Conservation (phyloP, 192 early-diverging fungal species). For the Physocladia obscura region DNA sequence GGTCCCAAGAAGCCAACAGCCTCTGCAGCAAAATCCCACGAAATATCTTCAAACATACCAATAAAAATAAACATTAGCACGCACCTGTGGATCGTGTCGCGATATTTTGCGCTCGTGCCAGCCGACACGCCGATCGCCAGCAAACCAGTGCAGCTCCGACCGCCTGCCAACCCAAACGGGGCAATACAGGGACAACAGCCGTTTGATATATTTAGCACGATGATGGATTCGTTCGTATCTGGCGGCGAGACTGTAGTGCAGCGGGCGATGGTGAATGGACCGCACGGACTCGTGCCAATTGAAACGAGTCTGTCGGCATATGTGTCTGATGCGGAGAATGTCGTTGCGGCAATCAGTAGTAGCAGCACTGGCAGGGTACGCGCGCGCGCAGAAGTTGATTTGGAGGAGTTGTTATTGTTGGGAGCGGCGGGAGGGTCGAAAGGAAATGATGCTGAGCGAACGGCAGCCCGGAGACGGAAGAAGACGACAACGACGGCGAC, state of each 20-base stretch:
- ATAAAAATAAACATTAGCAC: constrained; percentile 32
- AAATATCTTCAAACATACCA: constrained; percentile 1
- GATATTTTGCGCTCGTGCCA: constrained; percentile 44
- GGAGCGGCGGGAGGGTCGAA: constrained; percentile 7
- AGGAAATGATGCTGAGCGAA: constrained; percentile 14
- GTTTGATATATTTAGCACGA: not conserved
- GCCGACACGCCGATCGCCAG: constrained; percentile 15
- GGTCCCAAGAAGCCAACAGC: no score
- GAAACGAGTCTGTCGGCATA: constrained; percentile 21
- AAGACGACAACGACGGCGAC: not conserved
- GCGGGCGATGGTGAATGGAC: not conserved
- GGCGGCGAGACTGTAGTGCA: constrained; percentile 2
- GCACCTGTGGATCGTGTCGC: constrained; percentile 33
- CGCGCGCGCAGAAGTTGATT: not conserved
- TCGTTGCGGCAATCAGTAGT: not conserved
- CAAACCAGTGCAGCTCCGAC: not conserved
- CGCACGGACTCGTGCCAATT: constrained; percentile 7
- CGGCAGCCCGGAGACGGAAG: not conserved
- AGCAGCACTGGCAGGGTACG: not conserved
- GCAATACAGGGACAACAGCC: not conserved
- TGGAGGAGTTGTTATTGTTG: constrained; percentile 15
- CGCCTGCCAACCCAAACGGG: not conserved
- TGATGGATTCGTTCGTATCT: constrained; percentile 10
- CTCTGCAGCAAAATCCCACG: constrained; percentile 1
- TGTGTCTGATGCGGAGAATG: not conserved